Base-by-base conservation (phyloP, 2,329 filamentous ascomycete species). In the Shiraia sp. region DNA sequence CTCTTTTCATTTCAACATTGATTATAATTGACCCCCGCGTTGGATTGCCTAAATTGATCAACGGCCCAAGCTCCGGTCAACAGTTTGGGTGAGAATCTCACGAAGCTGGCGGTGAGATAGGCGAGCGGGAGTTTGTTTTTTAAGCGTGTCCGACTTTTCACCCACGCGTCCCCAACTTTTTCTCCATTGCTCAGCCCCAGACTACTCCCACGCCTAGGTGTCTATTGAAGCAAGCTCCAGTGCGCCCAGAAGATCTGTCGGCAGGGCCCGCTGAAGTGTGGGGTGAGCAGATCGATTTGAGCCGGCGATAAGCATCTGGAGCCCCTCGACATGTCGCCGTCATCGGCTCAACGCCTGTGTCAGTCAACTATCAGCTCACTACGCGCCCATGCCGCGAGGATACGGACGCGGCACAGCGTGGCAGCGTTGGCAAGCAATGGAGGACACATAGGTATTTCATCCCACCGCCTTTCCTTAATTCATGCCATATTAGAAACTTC, bases 321-420 rank as follows among this genome's bases (percentile, higher is more conserved):
- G 51, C 55, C 51, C 45, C 42, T 36, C 32, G 48, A 41, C 34
- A 64, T 68, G 64, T 60, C 55, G 59, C 59, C 56, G 57, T 61
- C 61, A 64, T 67, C 63, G 60, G 63, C 59, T 49, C 44, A 40
- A 32, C 35, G 23, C 24, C 0, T 39, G 41, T 32, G 33, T 38
- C 49, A 53, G 42, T 51, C 51, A 33, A 49, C 44, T 42, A 43
- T 52, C 43, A 41, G 37, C 43, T 40, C 49, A 36, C 26, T 57
- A 32, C 43, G 47, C 49, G 45, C 43, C 50, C 44, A 49, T 33
- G 48, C 29, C 34, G 49, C 38, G 47, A 49, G 31, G 39, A 33
- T 4, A 29, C 36, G 40, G 36, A 39, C 19, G 17, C 17, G 36
- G 29, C 30, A 14, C 23, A 15, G 32, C 35, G 30, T 15, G 23